Evolutionary conservation across 2,329 filamentous ascomycete species (phyloP).

Genomic region (Cladophialophora yegresii): DNA sequence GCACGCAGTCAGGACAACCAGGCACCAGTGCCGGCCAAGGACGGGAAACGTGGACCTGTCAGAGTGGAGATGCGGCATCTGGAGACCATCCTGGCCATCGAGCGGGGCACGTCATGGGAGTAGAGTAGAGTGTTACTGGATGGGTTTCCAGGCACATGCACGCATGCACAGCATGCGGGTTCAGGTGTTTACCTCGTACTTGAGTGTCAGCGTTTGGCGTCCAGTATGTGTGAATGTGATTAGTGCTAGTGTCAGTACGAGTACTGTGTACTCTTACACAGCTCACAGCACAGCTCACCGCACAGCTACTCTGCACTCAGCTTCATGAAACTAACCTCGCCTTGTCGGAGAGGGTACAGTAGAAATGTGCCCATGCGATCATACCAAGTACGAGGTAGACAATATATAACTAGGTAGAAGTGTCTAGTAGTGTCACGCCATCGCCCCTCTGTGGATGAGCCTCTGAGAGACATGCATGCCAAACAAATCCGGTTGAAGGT

Average conservation of each 20-base stretch:
- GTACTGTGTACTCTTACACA: too few species aligned
- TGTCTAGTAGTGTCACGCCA: neutral
- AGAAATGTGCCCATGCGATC: too few species aligned
- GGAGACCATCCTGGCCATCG: conserved; percentile 40
- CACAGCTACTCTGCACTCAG: too few species aligned
- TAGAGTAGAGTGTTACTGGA: conserved; percentile 10
- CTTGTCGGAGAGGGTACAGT: too few species aligned
- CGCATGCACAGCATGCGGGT: too few species aligned
- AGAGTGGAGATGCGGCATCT: conserved; percentile 40
- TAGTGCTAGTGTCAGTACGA: too few species aligned
- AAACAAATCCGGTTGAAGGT: neutral
- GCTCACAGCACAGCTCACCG: too few species aligned
- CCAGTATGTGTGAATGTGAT: too few species aligned
- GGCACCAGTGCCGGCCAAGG: conserved; percentile 19
- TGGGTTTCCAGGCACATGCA: neutral
- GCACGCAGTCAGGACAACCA: conserved; percentile 35
- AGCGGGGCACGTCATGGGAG: conserved; percentile 35
- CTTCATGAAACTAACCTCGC: too few species aligned
- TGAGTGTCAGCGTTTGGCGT: too few species aligned
- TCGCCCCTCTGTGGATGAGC: neutral
- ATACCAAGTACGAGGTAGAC: too few species aligned
- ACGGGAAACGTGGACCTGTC: conserved; percentile 13
- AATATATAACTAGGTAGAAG: neutral
- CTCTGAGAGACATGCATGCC: too few species aligned
- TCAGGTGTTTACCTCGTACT: neutral